Base-by-base conservation (phyloP, 1,139 yeast genomes). In the Nadsonia commutata region DNA sequence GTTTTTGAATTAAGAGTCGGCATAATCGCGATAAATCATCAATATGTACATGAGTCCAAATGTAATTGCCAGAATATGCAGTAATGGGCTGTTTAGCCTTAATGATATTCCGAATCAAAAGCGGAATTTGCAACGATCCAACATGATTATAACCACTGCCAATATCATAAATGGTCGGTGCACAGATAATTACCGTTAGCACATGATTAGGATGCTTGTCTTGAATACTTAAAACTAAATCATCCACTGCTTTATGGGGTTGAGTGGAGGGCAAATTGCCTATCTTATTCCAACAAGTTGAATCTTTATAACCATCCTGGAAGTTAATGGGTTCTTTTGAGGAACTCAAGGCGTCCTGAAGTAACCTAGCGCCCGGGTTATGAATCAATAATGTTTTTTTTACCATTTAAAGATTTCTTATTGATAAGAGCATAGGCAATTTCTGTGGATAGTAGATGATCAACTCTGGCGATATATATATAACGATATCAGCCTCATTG, bases 391-490 rank as follows among this genome's bases (percentile, higher is more conserved):
- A 46, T 3, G 66, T 63, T 17, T 52, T 53, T 2, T 44, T 43
- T 36, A n/a, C n/a, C n/a, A n/a, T n/a, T n/a, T n/a, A n/a, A n/a
- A n/a, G n/a, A n/a, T n/a, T n/a, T n/a, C n/a, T n/a, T n/a, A n/a
- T n/a, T n/a, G n/a, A n/a, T n/a, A n/a, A n/a, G n/a, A n/a, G n/a
- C n/a, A n/a, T n/a, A n/a, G n/a, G n/a, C n/a, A n/a, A n/a, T n/a
- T n/a, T n/a, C n/a, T n/a, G n/a, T n/a, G n/a, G n/a, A n/a, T n/a
- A n/a, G n/a, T n/a, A n/a, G 54, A 49, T 63, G 63, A 49, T 65
- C 68, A 33, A 62, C 65, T 41, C 65, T 55, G 5, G 71, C 71
- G n/a, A n/a, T 5, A 68, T 58, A 51, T 65, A 62, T 44, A 67
- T 56, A 21, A 65, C 56, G 37, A 65, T 54, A 45, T 64, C 65